Base-by-base conservation (phyloP, 768 basidiomycete species). In the Serendipita vermifera region DNA sequence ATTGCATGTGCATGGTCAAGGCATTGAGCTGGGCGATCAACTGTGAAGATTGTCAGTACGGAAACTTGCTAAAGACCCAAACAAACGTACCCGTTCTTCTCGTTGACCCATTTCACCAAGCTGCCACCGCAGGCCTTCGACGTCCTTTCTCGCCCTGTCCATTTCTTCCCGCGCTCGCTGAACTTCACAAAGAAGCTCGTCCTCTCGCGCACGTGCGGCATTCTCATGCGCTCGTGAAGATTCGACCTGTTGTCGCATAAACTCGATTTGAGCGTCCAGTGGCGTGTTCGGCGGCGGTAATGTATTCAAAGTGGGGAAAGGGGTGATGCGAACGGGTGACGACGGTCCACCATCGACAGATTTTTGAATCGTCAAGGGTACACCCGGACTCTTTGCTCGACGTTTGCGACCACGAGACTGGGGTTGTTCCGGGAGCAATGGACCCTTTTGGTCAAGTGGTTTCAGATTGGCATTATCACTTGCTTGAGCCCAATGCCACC, bases 261-360 rank as follows among this genome's bases (percentile, higher is more conserved):
- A 51, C 29, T 51, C 46, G 46, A 51, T 29, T n/a, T 51, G 46
- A 7, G 27, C 46, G 24, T 51, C 46, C 27, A 51, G 20, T 5
- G 46, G 46, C 29, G 46, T 51, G 29, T 51, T 51, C 5, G 46
- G 46, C 24, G 46, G 46, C 46, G 46, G 46, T 4, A 51, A 31
- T 13, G 46, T 51, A 51, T 51, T 51, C 9, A 51, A 31, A 7
- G 46, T 51, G 7, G 46, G 46, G 32, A 51, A 51, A 31, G 46
- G 26, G 46, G 46, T 31, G 22, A 51, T n/a, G n/a, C n/a, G n/a
- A n/a, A n/a, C n/a, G n/a, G n/a, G n/a, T n/a, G n/a, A n/a, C n/a
- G n/a, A n/a, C n/a, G n/a, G n/a, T n/a, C n/a, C n/a, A n/a, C n/a
- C n/a, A n/a, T n/a, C n/a, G n/a, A n/a, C n/a, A n/a, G n/a, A n/a